Evolutionary conservation across 2,329 filamentous ascomycete genomes (phyloP), one percentile per base, ranked within the genome.

Genomic region (Bipolaris bicolor): DNA sequence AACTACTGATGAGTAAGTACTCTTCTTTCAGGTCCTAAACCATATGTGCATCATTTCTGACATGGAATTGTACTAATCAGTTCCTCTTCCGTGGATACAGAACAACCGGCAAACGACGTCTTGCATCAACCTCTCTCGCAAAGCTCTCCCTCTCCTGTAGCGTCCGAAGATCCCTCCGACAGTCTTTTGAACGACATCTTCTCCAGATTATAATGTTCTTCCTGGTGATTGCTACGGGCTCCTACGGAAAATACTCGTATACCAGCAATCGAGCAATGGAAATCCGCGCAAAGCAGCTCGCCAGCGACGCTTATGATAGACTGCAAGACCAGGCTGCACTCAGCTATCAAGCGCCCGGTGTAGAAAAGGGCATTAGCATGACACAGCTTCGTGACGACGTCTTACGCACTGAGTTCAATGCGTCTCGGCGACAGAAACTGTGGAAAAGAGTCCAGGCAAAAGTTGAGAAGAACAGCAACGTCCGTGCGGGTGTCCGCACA

Each of bases 391-490:
- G 95, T 58, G 95, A 99, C 71, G 94, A 98, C 71, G 89, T 99
- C 3, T 82, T 99, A 37, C 84, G 94, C 18, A 86, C 89, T 26
- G 88, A 96, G 60, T 91, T 97, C 74, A 89, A 86, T 3, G 83
- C 93, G 18, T 82, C 83, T 7, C 86, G 92, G 67, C 84, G 95
- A 36, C 90, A 95, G 71, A 85, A 86, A 54, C 81, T 99, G 49
- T 99, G 96, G 95, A 84, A 87, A 62, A 86, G 87, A 48, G 95
- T 99, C 18, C 85, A 87, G 65, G 86, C 83, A 49, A 89, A 98
- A 50, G 93, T 99, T 0, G 95, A 99, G 77, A 88, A 88, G 76
- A 99, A 99, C 75, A 90, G 91, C 58, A 99, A 99, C 71, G 90
- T 99, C 15, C 85, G 95, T 40, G 91, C 78, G 77, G 93, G 84